Evolutionary conservation across 169 alveolate species (phyloP), one percentile per base, ranked within the genome.

Genomic region (Perkinsus chesapeaki): DNA sequence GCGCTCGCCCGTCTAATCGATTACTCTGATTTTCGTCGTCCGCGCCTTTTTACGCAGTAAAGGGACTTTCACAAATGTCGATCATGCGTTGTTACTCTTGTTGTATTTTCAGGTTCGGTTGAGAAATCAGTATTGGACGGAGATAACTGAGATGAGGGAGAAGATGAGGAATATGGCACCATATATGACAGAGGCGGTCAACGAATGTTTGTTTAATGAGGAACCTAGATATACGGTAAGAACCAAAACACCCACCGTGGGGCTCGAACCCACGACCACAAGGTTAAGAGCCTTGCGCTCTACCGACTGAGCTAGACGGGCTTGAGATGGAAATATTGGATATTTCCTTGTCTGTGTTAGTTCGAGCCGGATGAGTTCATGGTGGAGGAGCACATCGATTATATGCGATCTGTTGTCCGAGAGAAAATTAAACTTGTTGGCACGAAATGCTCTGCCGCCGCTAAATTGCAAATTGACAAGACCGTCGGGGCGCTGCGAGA

Each of bases 181-280:
- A 20, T 60, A 60, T 23, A 60, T 60, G 82, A 60, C 31, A 34
- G 82, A 60, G 1, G 82, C 82, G 27, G 82, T 60, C 37, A 60
- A 60, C 27, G 82, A 60, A 16, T 60, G 82, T 23, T 60, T 60
- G 82, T 60, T 60, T 34, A 60, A 60, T 34, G 82, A 60, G 82
- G 82, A 60, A 23, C 82, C 82, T 60, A 60, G 82, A 60, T 60
- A 60, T 34, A 60, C 82, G 82, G 82, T 60, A 60, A 60, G 12
- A 60, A 43, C 16, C 16, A 60, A n/a, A n/a, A 60, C 82, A 60
- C 82, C 82, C 82, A 60, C 82, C 82, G 82, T 60, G 99, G 99
- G 99, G 99, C 99, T 98, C 99, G 99, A 98, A 98, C 99, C 99
- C 99, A 96, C 98, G 99, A 98, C 99, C 99, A 98, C 99, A 97